Conservation (phyloP, 2,329 filamentous ascomycete genomes). For the Microdochium bolleyi region DNA sequence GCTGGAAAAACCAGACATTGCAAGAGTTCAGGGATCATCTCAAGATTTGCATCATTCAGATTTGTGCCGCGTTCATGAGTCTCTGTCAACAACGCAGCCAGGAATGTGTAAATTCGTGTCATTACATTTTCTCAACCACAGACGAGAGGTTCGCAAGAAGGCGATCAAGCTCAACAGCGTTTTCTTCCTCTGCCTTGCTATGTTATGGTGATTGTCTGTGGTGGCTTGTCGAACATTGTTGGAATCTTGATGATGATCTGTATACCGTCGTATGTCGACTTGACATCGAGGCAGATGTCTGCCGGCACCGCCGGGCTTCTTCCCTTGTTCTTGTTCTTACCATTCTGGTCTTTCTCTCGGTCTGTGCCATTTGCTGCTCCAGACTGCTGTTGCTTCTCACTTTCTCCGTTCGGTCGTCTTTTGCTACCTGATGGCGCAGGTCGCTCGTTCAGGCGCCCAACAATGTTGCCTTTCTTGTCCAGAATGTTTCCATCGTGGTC, state of each 20-base stretch:
- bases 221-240: constrained; percentile 37
- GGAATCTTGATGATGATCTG: constrained; percentile 50
- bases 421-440: neutral
- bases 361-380: constrained; percentile 23
- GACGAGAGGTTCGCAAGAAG: neutral
- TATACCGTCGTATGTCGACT: constrained; percentile 49
- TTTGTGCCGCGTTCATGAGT: too few species aligned
- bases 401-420: constrained; percentile 16
- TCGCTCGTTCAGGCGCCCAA: constrained; percentile 33
- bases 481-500: constrained; percentile 37
- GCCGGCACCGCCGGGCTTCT: constrained; percentile 25
- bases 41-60: too few species aligned
- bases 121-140: too few species aligned
- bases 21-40: too few species aligned
- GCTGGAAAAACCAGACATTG: too few species aligned
- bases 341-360: constrained; percentile 22
- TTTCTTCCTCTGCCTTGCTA: neutral
- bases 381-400: constrained; percentile 30
- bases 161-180: neutral
- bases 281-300: constrained; percentile 49
- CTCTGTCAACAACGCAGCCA: too few species aligned
- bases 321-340: constrained; percentile 23
- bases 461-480: constrained; percentile 33
- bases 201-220: constrained; percentile 1
- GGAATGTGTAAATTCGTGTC: too few species aligned